These are phyloP conservation scores for Suhomyces taliae DNA, from an alignment of 1,139 yeast genomes.

Conservation along the genomic window DNA sequence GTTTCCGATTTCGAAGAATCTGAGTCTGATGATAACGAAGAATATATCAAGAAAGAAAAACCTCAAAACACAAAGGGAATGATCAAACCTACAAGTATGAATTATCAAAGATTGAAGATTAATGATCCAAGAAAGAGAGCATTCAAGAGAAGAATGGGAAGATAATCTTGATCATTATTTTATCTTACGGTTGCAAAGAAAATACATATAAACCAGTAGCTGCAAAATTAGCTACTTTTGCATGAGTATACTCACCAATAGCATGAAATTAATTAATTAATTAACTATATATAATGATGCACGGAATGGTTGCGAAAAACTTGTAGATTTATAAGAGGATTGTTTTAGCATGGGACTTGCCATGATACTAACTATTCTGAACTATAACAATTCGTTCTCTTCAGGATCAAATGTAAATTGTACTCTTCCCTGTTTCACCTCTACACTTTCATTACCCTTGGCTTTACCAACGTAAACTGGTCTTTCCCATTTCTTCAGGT, in stretches of 20 bases:
- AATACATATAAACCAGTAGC: too few relatives aligned
- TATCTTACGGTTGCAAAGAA: background rate
- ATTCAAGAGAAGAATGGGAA: slow-evolving; percentile 27
- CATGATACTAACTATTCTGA: too few relatives aligned
- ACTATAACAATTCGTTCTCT: slow-evolving; percentile 22
- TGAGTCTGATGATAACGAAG: slow-evolving; percentile 26
- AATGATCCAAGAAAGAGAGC: slow-evolving; percentile 37
- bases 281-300: too few relatives aligned
- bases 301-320: too few relatives aligned
- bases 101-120: slow-evolving; percentile 45
- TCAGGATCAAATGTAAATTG: slow-evolving; percentile 23
- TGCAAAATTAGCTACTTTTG: too few relatives aligned
- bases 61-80: slow-evolving; percentile 21
- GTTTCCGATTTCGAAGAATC: slow-evolving; percentile 17
- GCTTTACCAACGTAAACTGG: slow-evolving; percentile 39
- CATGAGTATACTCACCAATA: too few relatives aligned
- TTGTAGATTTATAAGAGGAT: too few relatives aligned
- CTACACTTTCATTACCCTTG: slow-evolving; percentile 3
- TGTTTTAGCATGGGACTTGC: too few relatives aligned
- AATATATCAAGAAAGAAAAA: slow-evolving; percentile 9
- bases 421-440: slow-evolving; percentile 16
- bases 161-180: slow-evolving; percentile 4
- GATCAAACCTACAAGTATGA: slow-evolving; percentile 36
- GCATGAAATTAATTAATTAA: too few relatives aligned
- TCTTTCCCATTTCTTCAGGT: slow-evolving; percentile 50